Evolutionary conservation across 768 basidiomycete genomes (phyloP).

Genomic region (Podaxis rugospora): DNA sequence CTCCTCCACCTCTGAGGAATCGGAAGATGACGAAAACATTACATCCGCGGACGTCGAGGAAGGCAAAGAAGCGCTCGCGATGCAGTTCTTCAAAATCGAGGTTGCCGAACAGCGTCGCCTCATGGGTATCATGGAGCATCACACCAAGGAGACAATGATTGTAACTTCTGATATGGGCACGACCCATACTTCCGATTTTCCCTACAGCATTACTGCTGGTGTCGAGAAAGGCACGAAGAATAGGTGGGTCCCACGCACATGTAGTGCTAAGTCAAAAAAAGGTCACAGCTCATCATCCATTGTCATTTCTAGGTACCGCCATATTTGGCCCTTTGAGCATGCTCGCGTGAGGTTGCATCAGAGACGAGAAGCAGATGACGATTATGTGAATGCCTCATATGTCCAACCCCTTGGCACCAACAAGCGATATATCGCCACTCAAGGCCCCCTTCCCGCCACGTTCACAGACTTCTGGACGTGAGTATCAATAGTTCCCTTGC

Average conservation of each 20-base stretch:
- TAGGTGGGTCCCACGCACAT: slow-evolving; percentile 41
- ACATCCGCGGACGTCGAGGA: slow-evolving; percentile 48
- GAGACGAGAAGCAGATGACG: slow-evolving; percentile 41
- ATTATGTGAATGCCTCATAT: slow-evolving; percentile 95
- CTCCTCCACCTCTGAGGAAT: slow-evolving; percentile 25
- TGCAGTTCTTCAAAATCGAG: slow-evolving; percentile 93
- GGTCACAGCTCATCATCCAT: background rate
- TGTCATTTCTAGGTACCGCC: slow-evolving; percentile 62
- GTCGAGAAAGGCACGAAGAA: slow-evolving; percentile 95
- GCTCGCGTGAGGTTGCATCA: slow-evolving; percentile 75
- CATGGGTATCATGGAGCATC: slow-evolving; percentile 90
- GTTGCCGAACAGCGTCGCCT: slow-evolving; percentile 85
- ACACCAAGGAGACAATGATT: slow-evolving; percentile 56
- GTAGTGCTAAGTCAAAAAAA: background rate
- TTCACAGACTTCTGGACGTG: slow-evolving; percentile 94
- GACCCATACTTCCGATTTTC: slow-evolving; percentile 40
- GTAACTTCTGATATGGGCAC: slow-evolving; percentile 11
- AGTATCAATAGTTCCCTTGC: slow-evolving; percentile 26
- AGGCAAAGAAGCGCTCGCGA: slow-evolving; percentile 76
- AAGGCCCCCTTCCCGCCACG: slow-evolving; percentile 88
- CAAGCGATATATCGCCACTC: slow-evolving; percentile 90
- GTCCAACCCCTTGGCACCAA: slow-evolving; percentile 83
- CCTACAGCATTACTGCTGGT: slow-evolving; percentile 92
- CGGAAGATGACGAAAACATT: slow-evolving; percentile 24
- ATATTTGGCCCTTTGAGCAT: slow-evolving; percentile 98